These are phyloP conservation scores for Aspergillus tanneri DNA, from an alignment of 2,329 filamentous ascomycete species.

Conservation along the genomic window DNA sequence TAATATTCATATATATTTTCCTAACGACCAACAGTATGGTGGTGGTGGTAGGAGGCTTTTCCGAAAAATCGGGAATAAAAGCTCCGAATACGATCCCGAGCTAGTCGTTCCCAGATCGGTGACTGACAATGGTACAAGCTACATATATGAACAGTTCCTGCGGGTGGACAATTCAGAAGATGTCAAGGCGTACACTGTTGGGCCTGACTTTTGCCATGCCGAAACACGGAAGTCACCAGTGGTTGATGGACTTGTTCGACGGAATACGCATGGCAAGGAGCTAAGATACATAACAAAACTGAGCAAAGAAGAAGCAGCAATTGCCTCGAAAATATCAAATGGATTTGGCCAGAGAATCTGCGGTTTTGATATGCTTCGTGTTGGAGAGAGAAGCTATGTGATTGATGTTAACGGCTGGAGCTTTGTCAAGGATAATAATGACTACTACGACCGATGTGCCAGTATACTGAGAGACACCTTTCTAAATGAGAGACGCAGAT, in stretches of 20 bases:
- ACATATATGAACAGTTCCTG: constrained; percentile 96
- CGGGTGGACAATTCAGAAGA: constrained; percentile 96
- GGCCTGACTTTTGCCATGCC: constrained; percentile 87
- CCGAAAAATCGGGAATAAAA: constrained; percentile 98
- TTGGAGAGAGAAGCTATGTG: constrained; percentile 87
- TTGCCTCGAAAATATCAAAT: constrained; percentile 84
- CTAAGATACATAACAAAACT: constrained; percentile 90
- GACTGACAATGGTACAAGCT: constrained; percentile 76
- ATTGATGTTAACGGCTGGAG: constrained; percentile 99
- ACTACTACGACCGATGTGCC: constrained; percentile 92
- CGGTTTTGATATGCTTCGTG: constrained; percentile 89
- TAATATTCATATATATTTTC: constrained; percentile 98
- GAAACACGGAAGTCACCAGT: constrained; percentile 97
- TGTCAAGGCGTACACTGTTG: constrained; percentile 97
- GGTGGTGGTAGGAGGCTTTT: constrained; percentile 91
- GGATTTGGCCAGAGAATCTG: constrained; percentile 94
- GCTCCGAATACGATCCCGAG: constrained; percentile 84
- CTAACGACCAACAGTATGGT: constrained; percentile 68
- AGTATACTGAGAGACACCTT: constrained; percentile 87
- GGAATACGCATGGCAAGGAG: constrained; percentile 97
- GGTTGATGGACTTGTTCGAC: constrained; percentile 90
- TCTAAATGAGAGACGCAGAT: constrained; percentile 65
- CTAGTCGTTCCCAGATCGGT: constrained; percentile 76
- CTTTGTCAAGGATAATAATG: constrained; percentile 98
- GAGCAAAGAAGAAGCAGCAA: constrained; percentile 73